Percentiles rank a stretch among this genome's conserved stretches.
Evolutionary conservation across 1,284 basidiomycete species (phyloP).

Genomic region (Takashimella koratensis): DNA sequence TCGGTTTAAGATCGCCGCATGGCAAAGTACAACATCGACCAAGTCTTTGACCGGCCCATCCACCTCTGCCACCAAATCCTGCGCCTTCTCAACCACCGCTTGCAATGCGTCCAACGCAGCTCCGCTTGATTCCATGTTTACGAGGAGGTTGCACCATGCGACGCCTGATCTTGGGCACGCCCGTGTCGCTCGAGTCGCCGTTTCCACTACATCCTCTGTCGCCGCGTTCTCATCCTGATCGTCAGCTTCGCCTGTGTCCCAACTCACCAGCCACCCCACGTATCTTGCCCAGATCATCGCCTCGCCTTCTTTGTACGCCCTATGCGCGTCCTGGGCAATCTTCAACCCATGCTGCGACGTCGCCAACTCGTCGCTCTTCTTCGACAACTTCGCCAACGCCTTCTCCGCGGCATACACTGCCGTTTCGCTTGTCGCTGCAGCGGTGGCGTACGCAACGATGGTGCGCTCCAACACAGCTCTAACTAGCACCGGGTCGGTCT

Average conservation of each 20-base stretch:
- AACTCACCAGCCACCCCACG: constrained; percentile 21
- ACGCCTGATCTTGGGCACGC: background rate
- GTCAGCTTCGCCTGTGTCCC: background rate
- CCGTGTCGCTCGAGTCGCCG: background rate
- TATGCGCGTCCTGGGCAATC: constrained; percentile 4
- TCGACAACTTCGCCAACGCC: constrained; percentile 44
- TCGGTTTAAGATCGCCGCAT: constrained; percentile 12
- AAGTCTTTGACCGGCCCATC: constrained; percentile 4
- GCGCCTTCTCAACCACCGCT: constrained; percentile 6
- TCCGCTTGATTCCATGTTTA: background rate
- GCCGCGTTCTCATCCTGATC: background rate
- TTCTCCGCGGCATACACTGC: constrained; percentile 51
- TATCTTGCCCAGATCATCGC: constrained; percentile 41
- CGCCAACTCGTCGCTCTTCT: constrained; percentile 53
- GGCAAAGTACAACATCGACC: constrained; percentile 14
- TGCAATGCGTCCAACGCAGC: background rate
- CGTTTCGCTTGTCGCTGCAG: constrained; percentile 53
- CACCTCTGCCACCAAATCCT: constrained; percentile 8
- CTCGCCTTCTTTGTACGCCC: constrained; percentile 39
- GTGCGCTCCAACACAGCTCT: constrained; percentile 70
- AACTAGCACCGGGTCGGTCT: constrained; percentile 58
- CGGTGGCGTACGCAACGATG: constrained; percentile 54
- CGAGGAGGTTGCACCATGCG: background rate
- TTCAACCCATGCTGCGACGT: constrained; percentile 14
- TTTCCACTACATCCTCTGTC: background rate